These are phyloP conservation scores for Diaporthe citriasiana DNA, from an alignment of 2,329 filamentous ascomycete species.

Conservation along the genomic window DNA sequence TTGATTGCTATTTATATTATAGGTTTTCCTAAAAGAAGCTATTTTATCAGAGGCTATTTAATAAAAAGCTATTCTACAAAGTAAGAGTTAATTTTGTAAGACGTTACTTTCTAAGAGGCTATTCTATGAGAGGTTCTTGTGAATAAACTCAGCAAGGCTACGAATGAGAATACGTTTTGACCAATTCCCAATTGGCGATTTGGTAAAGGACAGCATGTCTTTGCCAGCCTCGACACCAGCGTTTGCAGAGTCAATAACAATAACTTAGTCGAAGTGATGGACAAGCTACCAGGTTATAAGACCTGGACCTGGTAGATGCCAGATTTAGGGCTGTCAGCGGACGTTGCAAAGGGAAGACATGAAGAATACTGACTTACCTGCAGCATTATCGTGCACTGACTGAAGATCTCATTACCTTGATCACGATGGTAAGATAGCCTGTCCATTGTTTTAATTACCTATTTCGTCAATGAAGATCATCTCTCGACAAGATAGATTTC, in stretches of 20 bases:
- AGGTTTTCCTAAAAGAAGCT: too few relatives aligned
- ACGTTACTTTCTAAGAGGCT: too few relatives aligned
- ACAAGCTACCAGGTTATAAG: slow-evolving; percentile 40
- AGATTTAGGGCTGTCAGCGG: slow-evolving; percentile 5
- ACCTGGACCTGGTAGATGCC: slow-evolving; percentile 38
- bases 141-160: too few relatives aligned
- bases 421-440: slow-evolving; percentile 37
- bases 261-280: slow-evolving; percentile 35
- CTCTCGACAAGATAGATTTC: not conserved
- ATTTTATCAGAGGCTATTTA: too few relatives aligned
- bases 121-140: too few relatives aligned
- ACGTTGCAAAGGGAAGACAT: not conserved
- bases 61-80: too few relatives aligned
- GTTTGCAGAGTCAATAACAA: slow-evolving; percentile 42
- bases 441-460: not conserved
- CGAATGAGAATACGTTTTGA: too few relatives aligned
- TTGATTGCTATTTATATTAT: too few relatives aligned
- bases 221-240: slow-evolving; percentile 41
- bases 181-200: too few relatives aligned
- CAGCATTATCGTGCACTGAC: slow-evolving; percentile 42
- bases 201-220: slow-evolving; percentile 24
- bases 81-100: too few relatives aligned
- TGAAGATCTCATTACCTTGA: slow-evolving; percentile 39
- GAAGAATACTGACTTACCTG: slow-evolving; percentile 34
- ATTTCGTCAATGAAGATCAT: not conserved